These are phyloP conservation scores for Metarhizium brunneum DNA, from an alignment of 2,329 filamentous ascomycete species.

Conservation along the genomic window DNA sequence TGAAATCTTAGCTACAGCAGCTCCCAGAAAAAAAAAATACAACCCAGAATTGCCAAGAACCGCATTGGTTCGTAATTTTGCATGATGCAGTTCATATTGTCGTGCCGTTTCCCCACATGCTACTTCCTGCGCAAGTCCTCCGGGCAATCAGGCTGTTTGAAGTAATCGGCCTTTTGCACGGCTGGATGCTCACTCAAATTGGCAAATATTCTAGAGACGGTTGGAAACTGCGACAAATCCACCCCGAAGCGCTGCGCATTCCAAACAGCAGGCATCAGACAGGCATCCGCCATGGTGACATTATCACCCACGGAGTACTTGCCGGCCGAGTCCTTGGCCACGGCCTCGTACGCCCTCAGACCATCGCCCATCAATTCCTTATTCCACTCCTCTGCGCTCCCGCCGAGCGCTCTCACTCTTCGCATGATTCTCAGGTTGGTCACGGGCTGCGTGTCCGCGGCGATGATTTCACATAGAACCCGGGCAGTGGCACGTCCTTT, in stretches of 20 bases:
- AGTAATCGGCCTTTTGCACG: conserved; percentile 44
- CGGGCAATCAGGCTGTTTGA: conserved; percentile 40
- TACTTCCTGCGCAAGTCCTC: conserved; percentile 16
- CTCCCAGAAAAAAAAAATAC: not conserved
- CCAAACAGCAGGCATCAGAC: conserved; percentile 48
- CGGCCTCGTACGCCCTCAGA: conserved; percentile 45
- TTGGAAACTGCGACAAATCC: conserved; percentile 38
- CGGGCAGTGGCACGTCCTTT: conserved; percentile 39
- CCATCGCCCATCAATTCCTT: conserved; percentile 40
- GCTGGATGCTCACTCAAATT: conserved; percentile 38
- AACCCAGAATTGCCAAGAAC: too few species aligned
- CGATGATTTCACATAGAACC: conserved; percentile 43
- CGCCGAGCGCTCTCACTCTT: conserved; percentile 34
- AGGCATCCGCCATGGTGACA: conserved; percentile 49
- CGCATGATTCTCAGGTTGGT: conserved; percentile 47
- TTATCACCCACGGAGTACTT: conserved; percentile 45
- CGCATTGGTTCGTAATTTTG: too few species aligned
- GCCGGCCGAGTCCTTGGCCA: conserved; percentile 30
- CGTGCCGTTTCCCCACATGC: too few species aligned
- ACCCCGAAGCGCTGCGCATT: conserved; percentile 46
- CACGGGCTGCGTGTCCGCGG: conserved; percentile 49
- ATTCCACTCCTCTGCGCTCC: conserved; percentile 39
- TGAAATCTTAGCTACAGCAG: not conserved
- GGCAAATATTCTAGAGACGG: conserved; percentile 33
- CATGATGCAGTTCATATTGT: too few species aligned